Base-by-base conservation (phyloP, 495 filamentous ascomycete genomes). In the Aspergillus affinis region DNA sequence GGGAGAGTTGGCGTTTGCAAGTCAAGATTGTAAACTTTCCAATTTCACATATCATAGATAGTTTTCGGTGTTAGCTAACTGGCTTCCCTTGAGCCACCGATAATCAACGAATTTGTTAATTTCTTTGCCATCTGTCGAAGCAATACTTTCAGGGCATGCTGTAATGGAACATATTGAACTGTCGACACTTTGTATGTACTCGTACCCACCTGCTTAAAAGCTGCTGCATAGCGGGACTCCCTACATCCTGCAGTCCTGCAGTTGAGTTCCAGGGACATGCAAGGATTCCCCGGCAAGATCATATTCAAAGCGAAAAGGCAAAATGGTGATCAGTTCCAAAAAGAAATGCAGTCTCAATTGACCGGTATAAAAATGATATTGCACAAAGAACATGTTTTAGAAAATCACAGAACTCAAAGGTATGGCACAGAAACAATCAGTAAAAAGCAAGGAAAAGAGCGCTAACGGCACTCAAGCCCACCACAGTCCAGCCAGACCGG, bases 401-500 rank as follows among this genome's bases (percentile, higher is more conserved):
- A 36, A 56, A 36, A 51, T 48, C 58, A 66, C 58, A 65, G 65
- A 68, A 69, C 62, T 71, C 57, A 68, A 51, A 73, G 70, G 75
- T 76, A 74, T 76, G 71, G 70, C 69, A 75, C 68, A 73, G 70
- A 58, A 69, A 71, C 30, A 72, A 72, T 66, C 71, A 84, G 59
- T 82, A 57, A 64, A 85, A 73, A 65, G 86, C 87, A 73, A 94
- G 79, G 51, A 67, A 79, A 54, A 87, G 57, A 49, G 89, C 84
- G 59, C 81, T 82, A 6, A 88, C 77, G 3, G 85, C 65, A 61
- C 84, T 90, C 61, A 86, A 69, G 10, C 85, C 91, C 64, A 95
- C 81, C 21, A 92, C 84, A 36, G 81, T 74, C 84, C 88, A 94
- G 57, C 92, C 93, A 3, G 83, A 86, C 75, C 81, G 81, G 62